Percentiles rank a stretch among this genome's conserved stretches.
Evolutionary conservation across 208 protist genomes (phyloP).

Genomic region (Crithidia mellificae): DNA sequence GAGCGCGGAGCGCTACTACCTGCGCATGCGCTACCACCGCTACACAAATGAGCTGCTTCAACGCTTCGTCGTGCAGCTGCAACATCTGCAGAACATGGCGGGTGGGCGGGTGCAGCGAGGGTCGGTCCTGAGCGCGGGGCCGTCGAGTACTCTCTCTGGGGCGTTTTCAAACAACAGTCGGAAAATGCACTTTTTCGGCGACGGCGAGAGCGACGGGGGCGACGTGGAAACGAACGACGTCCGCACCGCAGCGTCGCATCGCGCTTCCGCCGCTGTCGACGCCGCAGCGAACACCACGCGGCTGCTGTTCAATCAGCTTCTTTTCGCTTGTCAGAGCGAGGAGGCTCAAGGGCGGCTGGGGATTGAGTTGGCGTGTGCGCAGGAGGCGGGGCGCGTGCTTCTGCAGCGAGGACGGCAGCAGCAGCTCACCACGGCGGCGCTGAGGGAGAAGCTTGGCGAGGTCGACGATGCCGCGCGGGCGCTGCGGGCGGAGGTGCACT

Average conservation of each 20-base stretch:
- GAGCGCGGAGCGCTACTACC: constrained; percentile 68
- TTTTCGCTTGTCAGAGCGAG: constrained; percentile 36
- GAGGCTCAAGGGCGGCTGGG: constrained; percentile 35
- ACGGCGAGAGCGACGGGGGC: background rate
- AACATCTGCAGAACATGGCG: constrained; percentile 19
- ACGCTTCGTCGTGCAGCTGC: constrained; percentile 25
- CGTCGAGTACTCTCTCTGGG: background rate
- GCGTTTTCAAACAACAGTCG: background rate
- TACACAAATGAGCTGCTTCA: constrained; percentile 39
- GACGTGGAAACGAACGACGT: background rate
- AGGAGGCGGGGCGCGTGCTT: constrained; percentile 18
- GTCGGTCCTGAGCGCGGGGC: constrained; percentile 1
- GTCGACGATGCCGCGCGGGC: constrained; percentile 14
- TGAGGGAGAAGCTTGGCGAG: constrained; percentile 27
- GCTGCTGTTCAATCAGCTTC: constrained; percentile 21
- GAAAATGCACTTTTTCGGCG: background rate
- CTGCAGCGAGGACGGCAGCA: constrained; percentile 16
- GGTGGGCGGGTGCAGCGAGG: constrained; percentile 1
- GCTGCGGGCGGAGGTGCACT: constrained; percentile 33
- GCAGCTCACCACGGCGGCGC: constrained; percentile 6
- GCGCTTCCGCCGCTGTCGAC: background rate
- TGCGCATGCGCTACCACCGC: constrained; percentile 59
- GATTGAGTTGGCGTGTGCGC: constrained; percentile 37
- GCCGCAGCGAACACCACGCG: background rate
- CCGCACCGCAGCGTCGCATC: background rate